Conservation (phyloP, 352 stramenopile species). For the Globisporangium lucens region DNA sequence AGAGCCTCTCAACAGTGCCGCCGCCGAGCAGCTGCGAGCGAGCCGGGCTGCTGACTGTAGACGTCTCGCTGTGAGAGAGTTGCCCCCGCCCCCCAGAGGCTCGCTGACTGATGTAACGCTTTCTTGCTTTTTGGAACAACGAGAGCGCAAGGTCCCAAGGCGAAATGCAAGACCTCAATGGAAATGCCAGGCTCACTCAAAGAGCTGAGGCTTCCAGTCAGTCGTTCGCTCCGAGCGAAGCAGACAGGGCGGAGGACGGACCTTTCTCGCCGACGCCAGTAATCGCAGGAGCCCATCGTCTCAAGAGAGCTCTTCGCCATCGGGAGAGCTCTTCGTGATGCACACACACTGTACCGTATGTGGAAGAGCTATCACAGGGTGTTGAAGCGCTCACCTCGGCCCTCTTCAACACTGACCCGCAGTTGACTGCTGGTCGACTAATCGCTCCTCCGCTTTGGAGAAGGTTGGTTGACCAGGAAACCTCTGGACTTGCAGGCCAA, state of each 20-base stretch:
- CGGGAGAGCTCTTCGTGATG: neutral
- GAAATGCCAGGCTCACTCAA: neutral
- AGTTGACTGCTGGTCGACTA: neutral
- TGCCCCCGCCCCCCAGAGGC: neutral
- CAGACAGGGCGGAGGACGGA: neutral
- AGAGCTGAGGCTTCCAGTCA: neutral
- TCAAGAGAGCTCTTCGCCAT: neutral
- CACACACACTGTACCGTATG: neutral
- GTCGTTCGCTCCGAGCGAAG: neutral
- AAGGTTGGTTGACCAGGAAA: neutral
- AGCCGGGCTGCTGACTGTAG: neutral
- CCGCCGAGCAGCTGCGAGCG: neutral
- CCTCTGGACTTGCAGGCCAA: neutral
- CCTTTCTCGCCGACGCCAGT: neutral
- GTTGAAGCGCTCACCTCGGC: neutral
- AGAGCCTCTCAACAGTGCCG: conserved; percentile 1
- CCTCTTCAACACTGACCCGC: neutral
- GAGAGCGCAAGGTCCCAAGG: neutral
- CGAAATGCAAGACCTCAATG: neutral
- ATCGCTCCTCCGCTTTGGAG: neutral
- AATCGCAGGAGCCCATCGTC: neutral
- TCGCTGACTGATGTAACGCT: neutral
- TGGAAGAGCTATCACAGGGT: neutral
- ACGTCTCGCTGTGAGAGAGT: conserved; percentile 1
- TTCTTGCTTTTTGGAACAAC: neutral